Conservation (phyloP, 2,329 filamentous ascomycete species). For the Claviceps sp. region DNA sequence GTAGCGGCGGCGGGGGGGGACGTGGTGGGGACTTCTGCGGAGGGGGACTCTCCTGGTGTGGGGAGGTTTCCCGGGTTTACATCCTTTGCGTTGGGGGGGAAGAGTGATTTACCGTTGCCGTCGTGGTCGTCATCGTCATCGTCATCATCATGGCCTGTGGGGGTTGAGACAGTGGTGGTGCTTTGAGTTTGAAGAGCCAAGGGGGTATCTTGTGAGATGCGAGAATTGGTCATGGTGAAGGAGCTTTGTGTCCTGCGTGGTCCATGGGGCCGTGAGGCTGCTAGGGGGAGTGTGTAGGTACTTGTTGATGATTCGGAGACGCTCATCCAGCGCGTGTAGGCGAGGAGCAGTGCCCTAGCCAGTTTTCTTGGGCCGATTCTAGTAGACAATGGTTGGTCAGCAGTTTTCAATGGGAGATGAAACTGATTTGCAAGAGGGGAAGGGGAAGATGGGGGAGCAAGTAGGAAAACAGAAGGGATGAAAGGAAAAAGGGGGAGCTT, state of each 20-base stretch:
- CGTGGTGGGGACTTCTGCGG: not conserved
- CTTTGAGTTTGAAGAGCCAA: not conserved
- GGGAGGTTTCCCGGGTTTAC: not conserved
- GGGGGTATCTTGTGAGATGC: not conserved
- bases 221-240: not conserved
- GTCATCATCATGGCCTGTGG: not conserved
- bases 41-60: not conserved
- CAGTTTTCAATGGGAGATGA: not conserved
- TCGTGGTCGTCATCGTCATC: not conserved
- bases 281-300: not conserved
- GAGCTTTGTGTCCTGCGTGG: not conserved
- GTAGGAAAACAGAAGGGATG: not conserved
- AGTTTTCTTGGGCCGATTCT: not conserved
- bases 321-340: constrained; percentile 1
- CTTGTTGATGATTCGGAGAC: not conserved
- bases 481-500: not conserved
- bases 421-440: not conserved
- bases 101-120: not conserved
- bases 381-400: not conserved
- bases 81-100: not conserved
- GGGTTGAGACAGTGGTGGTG: not conserved
- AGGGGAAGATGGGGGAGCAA: not conserved
- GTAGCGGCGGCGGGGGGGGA: not conserved
- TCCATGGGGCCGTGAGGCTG: not conserved
- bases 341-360: not conserved